Percentiles rank a stretch among this genome's conserved stretches.
These are phyloP conservation scores for Nannochloropsis salina DNA, from an alignment of 108 stramenopile species.

Conservation along the genomic window DNA sequence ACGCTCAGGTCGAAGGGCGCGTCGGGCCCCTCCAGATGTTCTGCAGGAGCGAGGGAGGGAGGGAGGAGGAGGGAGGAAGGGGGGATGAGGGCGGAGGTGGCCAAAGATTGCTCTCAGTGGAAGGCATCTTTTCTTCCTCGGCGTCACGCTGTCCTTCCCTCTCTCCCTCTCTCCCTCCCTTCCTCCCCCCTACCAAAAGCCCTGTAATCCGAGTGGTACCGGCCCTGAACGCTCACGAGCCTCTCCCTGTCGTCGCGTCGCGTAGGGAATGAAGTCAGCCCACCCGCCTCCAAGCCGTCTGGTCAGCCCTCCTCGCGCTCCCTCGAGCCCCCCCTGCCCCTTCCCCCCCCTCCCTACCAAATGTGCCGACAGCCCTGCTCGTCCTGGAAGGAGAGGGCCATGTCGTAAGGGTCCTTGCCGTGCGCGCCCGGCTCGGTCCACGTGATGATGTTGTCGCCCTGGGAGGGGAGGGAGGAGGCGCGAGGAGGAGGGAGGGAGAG, in stretches of 20 bases:
- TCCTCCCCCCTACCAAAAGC: slow-evolving; percentile 9
- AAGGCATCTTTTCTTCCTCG: background rate
- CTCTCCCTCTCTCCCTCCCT: background rate
- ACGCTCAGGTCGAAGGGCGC: background rate
- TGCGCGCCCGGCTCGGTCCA: slow-evolving; percentile 36
- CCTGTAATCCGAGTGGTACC: slow-evolving; percentile 29
- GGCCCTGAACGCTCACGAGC: slow-evolving; percentile 30
- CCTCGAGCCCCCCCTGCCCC: background rate
- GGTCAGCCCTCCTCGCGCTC: background rate
- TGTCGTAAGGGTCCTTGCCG: slow-evolving; percentile 24
- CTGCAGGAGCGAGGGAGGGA: background rate
- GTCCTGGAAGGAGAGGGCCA: slow-evolving; percentile 43
- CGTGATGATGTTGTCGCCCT: slow-evolving; percentile 45
- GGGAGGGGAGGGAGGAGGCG: no score
- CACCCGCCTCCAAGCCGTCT: background rate
- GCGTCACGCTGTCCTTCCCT: background rate
- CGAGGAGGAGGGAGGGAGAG: background rate
- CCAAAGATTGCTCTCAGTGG: background rate
- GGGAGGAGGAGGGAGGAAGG: background rate
- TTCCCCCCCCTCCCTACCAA: background rate
- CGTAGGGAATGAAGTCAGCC: background rate
- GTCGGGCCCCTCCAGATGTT: background rate
- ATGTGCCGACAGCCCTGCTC: background rate
- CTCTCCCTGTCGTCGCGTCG: background rate
- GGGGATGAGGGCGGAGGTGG: background rate